Evolutionary conservation across 164 flowering plant species (phyloP).

Genomic region (Platanus orientalis): DNA sequence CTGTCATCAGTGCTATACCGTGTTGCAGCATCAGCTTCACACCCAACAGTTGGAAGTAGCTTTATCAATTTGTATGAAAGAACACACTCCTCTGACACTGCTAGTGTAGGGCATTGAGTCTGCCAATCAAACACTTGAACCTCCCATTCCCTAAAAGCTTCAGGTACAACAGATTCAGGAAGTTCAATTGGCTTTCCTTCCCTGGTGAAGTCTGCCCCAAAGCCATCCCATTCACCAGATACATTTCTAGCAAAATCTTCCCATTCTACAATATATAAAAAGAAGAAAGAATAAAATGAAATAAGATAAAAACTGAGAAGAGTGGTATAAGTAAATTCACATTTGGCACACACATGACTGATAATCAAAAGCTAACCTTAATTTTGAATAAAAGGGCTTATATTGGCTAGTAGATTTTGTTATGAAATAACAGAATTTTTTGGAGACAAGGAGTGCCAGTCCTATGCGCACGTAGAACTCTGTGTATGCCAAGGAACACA

Average conservation of each 20-base stretch:
- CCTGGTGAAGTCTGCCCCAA: slow-evolving; percentile 75
- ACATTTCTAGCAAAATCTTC: slow-evolving; percentile 61
- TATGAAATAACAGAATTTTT: background rate
- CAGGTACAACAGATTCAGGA: slow-evolving; percentile 86
- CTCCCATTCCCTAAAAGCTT: slow-evolving; percentile 93
- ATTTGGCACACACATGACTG: background rate
- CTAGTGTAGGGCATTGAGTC: slow-evolving; percentile 92
- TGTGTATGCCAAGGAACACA: too few relatives aligned
- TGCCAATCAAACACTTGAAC: slow-evolving; percentile 96
- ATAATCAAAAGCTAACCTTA: background rate
- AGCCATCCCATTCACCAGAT: slow-evolving; percentile 97
- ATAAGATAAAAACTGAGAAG: background rate
- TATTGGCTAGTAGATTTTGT: background rate
- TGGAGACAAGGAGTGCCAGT: too few relatives aligned
- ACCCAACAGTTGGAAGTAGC: slow-evolving; percentile 92
- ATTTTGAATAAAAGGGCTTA: background rate
- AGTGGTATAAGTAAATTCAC: background rate
- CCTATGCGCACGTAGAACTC: too few relatives aligned
- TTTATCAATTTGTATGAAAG: slow-evolving; percentile 63
- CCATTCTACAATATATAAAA: slow-evolving; percentile 44
- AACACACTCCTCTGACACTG: slow-evolving; percentile 28
- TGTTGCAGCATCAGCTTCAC: slow-evolving; percentile 99
- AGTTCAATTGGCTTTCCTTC: slow-evolving; percentile 76
- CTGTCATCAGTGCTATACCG: slow-evolving; percentile 55
- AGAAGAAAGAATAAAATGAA: background rate